Evolutionary conservation across 768 basidiomycete genomes (phyloP).

Genomic region (Agaricus sinodeliciosus): DNA sequence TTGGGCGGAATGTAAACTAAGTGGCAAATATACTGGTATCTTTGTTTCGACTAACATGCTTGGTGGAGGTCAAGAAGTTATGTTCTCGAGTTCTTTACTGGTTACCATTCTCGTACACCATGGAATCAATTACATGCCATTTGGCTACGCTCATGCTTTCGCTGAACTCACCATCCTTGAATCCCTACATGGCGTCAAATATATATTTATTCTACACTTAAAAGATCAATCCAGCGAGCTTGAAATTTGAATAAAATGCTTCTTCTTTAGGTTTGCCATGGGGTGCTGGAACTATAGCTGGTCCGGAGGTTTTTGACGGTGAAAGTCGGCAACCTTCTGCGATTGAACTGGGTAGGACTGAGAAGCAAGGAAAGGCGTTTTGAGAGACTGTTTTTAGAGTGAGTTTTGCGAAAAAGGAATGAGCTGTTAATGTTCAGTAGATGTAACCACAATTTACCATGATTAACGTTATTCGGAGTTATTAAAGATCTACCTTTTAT

Average conservation of each 20-base stretch:
- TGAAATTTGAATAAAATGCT: no score
- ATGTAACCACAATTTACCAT: no score
- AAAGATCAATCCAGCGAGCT: background rate
- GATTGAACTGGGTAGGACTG: conserved; percentile 46
- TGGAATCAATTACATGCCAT: conserved; percentile 65
- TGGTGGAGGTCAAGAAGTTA: conserved; percentile 76
- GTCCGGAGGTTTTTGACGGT: conserved; percentile 23
- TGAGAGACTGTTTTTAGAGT: conserved; percentile 31
- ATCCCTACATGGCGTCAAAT: conserved; percentile 56
- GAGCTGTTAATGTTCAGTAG: no score
- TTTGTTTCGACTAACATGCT: conserved; percentile 68
- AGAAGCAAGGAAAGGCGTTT: conserved; percentile 47
- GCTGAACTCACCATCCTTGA: conserved; percentile 29
- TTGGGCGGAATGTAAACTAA: conserved; percentile 52
- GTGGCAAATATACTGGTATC: conserved; percentile 68
- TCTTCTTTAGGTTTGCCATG: conserved; percentile 54
- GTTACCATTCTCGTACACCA: conserved; percentile 69
- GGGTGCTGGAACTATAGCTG: conserved; percentile 66
- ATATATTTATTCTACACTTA: background rate
- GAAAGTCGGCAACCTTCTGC: conserved; percentile 34
- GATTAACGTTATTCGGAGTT: no score
- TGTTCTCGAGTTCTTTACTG: conserved; percentile 42
- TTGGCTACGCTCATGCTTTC: conserved; percentile 56
- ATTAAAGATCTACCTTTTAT: no score
- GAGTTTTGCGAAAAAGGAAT: background rate